Percentiles rank a stretch among this genome's conserved stretches.
These are phyloP conservation scores for Nothophaeocryptopus gaeumannii DNA, from an alignment of 2,329 filamentous ascomycete genomes.

Conservation along the genomic window DNA sequence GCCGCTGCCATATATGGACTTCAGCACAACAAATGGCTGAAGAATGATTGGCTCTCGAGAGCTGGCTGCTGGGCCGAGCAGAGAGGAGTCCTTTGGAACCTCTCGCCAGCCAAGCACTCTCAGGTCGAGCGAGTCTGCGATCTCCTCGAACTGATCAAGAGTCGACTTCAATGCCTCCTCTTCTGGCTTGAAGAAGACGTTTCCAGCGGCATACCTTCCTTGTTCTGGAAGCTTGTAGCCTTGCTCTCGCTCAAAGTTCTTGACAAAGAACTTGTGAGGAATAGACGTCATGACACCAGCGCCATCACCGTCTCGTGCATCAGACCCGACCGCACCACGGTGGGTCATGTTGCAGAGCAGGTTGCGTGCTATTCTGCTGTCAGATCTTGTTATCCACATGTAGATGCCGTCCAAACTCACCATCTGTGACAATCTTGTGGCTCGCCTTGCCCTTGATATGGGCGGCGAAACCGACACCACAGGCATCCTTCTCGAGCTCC, in stretches of 20 bases:
- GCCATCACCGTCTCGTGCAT: constrained; percentile 95
- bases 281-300: constrained; percentile 99
- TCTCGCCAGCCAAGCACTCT: constrained; percentile 94
- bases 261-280: constrained; percentile 96
- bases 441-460: constrained; percentile 96
- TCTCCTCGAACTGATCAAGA: constrained; percentile 88
- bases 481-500: constrained; percentile 95
- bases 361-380: constrained; percentile 65
- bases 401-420: constrained; percentile 51
- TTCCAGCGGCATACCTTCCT: constrained; percentile 95
- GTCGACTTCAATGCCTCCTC: constrained; percentile 85
- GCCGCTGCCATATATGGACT: constrained; percentile 78
- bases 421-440: constrained; percentile 99
- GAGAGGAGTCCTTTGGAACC: constrained; percentile 87
- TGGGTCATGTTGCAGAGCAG: constrained; percentile 99
- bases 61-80: constrained; percentile 86
- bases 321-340: constrained; percentile 94
- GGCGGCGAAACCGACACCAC: constrained; percentile 97
- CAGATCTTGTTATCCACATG: constrained; percentile 1
- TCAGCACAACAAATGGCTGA: constrained; percentile 90
- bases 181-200: constrained; percentile 98
- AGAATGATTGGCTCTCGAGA: constrained; percentile 93
- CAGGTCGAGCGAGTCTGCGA: constrained; percentile 81
- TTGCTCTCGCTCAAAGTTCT: constrained; percentile 93
- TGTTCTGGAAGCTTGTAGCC: constrained; percentile 80